Evolutionary conservation across 768 basidiomycete species (phyloP), one percentile per base, ranked within the genome.

Genomic region (Amanita pallidorosea): DNA sequence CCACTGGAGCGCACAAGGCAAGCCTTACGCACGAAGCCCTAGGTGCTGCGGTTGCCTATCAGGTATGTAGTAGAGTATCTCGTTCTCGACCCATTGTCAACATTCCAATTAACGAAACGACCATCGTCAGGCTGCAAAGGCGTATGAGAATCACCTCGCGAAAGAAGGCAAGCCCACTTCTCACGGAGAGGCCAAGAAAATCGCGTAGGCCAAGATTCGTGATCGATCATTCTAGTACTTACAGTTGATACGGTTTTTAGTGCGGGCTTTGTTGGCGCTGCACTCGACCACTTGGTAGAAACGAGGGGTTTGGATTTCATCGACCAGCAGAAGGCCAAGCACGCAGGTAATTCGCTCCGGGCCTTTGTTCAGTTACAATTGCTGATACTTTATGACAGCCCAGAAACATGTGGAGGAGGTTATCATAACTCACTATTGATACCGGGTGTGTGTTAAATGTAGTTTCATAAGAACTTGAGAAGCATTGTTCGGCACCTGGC

Each of bases 41-140:
- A 54, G 79, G 80, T 42, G 82, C 66, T 33, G 85, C 85, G 33
- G 85, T 83, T 3, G 65, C 80, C 29, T 86, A 72, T 63, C 80
- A 80, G 71, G 81, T 77, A 29, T 7, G 63, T 45, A 20, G 15
- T 27, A n/a, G n/a, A n/a, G n/a, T 5, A 27, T 27, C n/a, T 22
- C 15, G 3, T n/a, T 45, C 37, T 33, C 33, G 3, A 17, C 27
- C 7, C 22, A 17, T 35, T 20, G 20, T 31, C 9, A 40, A 47
- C 22, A 20, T 22, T n/a, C 29, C 17, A 36, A 12, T 36, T 27
- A 22, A 15, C 53, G 31, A 15, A n/a, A n/a, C n/a, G n/a, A n/a
- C n/a, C 35, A 27, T 23, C 8, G 31, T 36, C 52, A 80, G 81
- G 85, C 83, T 51, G 74, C 72, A 36, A 85, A 82, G 61, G 74